Conservation (phyloP, 768 basidiomycete genomes). For the Agaricus bisporus region DNA sequence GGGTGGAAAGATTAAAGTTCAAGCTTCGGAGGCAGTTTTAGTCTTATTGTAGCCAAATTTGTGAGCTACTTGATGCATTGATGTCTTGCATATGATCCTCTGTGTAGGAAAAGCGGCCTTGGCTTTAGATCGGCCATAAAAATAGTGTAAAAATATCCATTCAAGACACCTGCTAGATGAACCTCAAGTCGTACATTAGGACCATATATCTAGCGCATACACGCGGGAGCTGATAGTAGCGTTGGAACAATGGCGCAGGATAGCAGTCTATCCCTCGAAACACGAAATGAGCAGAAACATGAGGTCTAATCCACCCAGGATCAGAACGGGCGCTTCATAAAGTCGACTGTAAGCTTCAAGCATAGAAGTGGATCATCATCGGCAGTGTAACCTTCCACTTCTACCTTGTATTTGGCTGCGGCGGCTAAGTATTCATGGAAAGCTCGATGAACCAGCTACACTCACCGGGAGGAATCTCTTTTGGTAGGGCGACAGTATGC, state of each 20-base stretch:
- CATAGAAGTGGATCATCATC: conserved; percentile 77
- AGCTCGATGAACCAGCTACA: not conserved
- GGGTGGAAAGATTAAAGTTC: conserved; percentile 19
- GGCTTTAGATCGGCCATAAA: no score
- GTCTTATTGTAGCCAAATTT: conserved; percentile 18
- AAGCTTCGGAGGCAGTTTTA: conserved; percentile 25
- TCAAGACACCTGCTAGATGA: no score
- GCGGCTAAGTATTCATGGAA: conserved; percentile 3
- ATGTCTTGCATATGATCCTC: not conserved
- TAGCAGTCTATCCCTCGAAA: no score
- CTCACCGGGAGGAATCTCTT: conserved; percentile 80
- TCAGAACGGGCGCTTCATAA: conserved; percentile 22
- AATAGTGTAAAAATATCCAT: no score
- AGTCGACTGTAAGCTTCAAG: conserved; percentile 72
- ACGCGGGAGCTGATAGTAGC: no score
- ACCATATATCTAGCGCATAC: no score
- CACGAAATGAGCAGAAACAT: not conserved
- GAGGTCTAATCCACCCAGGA: not conserved
- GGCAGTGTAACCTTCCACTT: conserved; percentile 61
- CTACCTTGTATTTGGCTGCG: conserved; percentile 78
- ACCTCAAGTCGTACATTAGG: no score
- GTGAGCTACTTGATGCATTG: not conserved
- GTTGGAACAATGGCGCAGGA: no score
- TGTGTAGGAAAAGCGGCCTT: not conserved
- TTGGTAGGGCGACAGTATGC: conserved; percentile 84